Base-by-base conservation (phyloP, 1,284 basidiomycete species). In the Megacollybia platyphylla region DNA sequence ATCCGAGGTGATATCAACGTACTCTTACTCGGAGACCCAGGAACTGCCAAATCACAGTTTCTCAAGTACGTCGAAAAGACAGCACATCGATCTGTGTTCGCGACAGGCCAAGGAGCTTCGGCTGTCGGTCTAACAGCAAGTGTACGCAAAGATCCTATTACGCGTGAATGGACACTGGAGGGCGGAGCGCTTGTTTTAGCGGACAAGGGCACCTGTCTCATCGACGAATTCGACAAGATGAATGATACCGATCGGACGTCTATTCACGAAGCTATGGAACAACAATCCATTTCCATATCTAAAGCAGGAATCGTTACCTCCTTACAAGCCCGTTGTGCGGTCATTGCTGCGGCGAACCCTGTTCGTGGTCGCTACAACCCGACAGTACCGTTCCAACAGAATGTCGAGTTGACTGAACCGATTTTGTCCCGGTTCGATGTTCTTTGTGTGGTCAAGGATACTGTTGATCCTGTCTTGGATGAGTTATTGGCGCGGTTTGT, bases 201-300 rank as follows among this genome's bases (percentile, higher is more conserved):
- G 0, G 94, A 99, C 67, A 97, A 97, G 67, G 94, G 94, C n/a
- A 89, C 87, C 30, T 98, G 96, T 56, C 69, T 98, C 28, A 99
- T 99, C 52, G 94, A 99, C 64, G 96, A 98, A 64, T 99, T 99
- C 60, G 94, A 99, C 71, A 99, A 99, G 72, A 99, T 99, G 94
- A 98, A 98, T 65, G 94, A 98, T 55, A 79, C 89, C 27, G 90
- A 93, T 62, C 73, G 92, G 50, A 97, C 94, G 8, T 97, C 92
- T 5, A 98, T 98, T 54, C 96, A 98, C 68, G 94, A 99, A 62
- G 96, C 96, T 2, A 99, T 99, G 94, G 94, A 99, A 61, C 94
- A 99, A 63, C 94, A 99, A 59, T 87, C 87, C n/a, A 99, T 99
- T 53, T 97, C 94, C 1, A 97, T 99, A 52, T 93, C 92, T 34